These are phyloP conservation scores for Mycena albidolilacea DNA, from an alignment of 768 basidiomycete species.

Conservation along the genomic window DNA sequence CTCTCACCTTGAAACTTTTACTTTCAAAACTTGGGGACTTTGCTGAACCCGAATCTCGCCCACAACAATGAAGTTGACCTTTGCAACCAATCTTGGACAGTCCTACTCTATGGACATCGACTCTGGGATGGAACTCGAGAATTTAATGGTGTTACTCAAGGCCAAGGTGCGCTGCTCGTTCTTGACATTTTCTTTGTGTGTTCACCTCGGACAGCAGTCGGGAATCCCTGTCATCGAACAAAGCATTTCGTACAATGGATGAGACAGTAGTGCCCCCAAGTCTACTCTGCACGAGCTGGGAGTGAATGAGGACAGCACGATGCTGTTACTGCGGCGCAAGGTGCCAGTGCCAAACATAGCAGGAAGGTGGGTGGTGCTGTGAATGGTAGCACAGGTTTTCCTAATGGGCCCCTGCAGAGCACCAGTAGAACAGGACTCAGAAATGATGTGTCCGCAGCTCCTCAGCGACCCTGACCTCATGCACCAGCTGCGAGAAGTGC, in stretches of 20 bases:
- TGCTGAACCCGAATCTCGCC: slow-evolving; percentile 11
- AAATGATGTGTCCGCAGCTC: slow-evolving; percentile 91
- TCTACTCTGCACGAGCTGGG: too few relatives aligned
- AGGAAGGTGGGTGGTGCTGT: slow-evolving; percentile 53
- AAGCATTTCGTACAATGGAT: slow-evolving; percentile 75
- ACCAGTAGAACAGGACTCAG: slow-evolving; percentile 85
- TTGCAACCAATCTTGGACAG: slow-evolving; percentile 77
- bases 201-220: slow-evolving; percentile 62
- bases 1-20: too few relatives aligned
- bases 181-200: background rate
- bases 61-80: slow-evolving; percentile 76
- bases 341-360: slow-evolving; percentile 47
- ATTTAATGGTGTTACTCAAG: slow-evolving; percentile 94
- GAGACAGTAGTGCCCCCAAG: slow-evolving; percentile 70
- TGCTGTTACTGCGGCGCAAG: too few relatives aligned
- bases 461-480: slow-evolving; percentile 89
- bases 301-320: too few relatives aligned
- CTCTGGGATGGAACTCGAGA: slow-evolving; percentile 91
- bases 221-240: slow-evolving; percentile 82
- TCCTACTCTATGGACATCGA: slow-evolving; percentile 86
- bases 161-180: slow-evolving; percentile 80
- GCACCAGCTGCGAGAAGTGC: slow-evolving; percentile 70
- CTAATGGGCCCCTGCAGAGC: slow-evolving; percentile 57
- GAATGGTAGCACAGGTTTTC: background rate
- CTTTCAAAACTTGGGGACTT: too few relatives aligned